Evolutionary conservation across 176 grass and related monocot species (phyloP).

Genomic region (Oryza coarctata): DNA sequence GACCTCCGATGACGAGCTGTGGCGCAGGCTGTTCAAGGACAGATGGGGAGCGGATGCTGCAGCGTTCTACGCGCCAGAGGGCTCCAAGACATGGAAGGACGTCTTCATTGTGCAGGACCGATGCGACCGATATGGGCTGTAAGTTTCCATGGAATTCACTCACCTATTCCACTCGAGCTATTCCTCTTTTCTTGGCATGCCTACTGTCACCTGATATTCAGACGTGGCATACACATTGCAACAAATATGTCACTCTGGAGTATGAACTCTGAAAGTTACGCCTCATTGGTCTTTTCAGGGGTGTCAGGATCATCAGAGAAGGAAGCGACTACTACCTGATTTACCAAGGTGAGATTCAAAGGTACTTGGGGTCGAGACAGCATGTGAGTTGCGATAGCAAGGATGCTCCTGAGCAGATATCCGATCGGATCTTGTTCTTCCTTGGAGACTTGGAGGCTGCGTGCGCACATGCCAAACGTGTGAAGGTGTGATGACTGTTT

Average conservation of each 20-base stretch:
- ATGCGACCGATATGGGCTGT: constrained; percentile 81
- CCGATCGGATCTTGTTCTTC: constrained; percentile 78
- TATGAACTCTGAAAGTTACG: not conserved
- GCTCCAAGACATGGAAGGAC: constrained; percentile 77
- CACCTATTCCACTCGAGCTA: not conserved
- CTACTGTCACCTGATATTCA: not conserved
- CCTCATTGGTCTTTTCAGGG: constrained; percentile 29
- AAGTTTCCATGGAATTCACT: constrained; percentile 20
- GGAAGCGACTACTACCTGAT: constrained; percentile 85
- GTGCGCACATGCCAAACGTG: constrained; percentile 63
- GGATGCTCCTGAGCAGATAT: constrained; percentile 24
- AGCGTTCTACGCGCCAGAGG: constrained; percentile 63
- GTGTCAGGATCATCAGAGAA: constrained; percentile 80
- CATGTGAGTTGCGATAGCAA: not conserved
- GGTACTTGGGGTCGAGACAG: constrained; percentile 52
- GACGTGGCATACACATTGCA: not conserved
- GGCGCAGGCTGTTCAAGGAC: constrained; percentile 66
- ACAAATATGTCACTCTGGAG: not conserved
- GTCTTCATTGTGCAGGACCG: constrained; percentile 76
- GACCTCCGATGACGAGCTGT: constrained; percentile 68
- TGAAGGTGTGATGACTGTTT: constrained; percentile 25
- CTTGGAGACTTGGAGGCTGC: constrained; percentile 82
- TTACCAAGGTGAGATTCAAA: constrained; percentile 81
- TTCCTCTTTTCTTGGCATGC: not conserved
- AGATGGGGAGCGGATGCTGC: constrained; percentile 65